phyloP scores from a whole-genome alignment of 2,329 filamentous ascomycete genomes.

The Epichloe baconii region DNA sequence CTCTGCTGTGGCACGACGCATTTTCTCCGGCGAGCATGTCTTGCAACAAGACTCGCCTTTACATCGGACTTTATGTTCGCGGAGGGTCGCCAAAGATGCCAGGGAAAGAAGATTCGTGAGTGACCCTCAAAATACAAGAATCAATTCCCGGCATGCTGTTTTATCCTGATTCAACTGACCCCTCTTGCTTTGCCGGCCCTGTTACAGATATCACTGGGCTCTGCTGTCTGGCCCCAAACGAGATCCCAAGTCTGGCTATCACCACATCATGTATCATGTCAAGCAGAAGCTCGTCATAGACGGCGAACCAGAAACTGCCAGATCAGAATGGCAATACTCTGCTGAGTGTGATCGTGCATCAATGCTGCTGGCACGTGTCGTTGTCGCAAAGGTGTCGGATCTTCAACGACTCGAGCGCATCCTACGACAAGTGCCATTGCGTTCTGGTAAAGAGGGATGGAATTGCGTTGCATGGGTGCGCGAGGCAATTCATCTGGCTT shows the following conservation, averaged over 20 bases:
- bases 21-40: neutral
- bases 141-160: too few relatives aligned
- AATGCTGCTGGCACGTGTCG: constrained; percentile 3
- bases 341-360: constrained; percentile 3
- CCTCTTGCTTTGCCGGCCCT: too few relatives aligned
- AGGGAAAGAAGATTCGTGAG: constrained; percentile 6
- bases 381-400: constrained; percentile 4
- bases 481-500: constrained; percentile 3
- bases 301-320: constrained; percentile 2
- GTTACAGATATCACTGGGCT: constrained; percentile 6
- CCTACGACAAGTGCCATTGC: constrained; percentile 3
- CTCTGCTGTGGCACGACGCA: neutral
- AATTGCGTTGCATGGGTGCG: constrained; percentile 5
- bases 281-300: constrained; percentile 3
- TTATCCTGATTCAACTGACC: too few relatives aligned
- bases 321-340: constrained; percentile 4
- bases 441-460: constrained; percentile 3
- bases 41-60: constrained; percentile 5
- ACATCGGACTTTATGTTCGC: constrained; percentile 7
- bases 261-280: constrained; percentile 6
- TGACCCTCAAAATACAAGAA: neutral
- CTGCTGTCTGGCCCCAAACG: constrained; percentile 4
- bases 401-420: constrained; percentile 3
- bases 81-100: constrained; percentile 5
- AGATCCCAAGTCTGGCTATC: neutral